Conservation (phyloP, 2,329 filamentous ascomycete genomes). For the Zelopaecilomyces penicillatus region DNA sequence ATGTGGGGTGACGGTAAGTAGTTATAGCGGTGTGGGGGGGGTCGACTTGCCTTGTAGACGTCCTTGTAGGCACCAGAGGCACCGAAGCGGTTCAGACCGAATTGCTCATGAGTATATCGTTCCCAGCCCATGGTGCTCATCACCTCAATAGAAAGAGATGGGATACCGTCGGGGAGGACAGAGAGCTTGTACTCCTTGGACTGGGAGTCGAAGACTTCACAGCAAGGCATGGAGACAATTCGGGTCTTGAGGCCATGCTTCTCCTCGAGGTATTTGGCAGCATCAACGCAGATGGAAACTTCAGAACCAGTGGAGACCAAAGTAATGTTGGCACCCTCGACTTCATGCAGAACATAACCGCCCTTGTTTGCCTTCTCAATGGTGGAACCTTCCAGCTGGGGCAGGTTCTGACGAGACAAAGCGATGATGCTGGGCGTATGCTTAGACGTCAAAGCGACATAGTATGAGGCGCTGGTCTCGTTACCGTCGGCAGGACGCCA, state of each 20-base stretch:
- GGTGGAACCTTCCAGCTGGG: slow-evolving; percentile 89
- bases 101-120: slow-evolving; percentile 98
- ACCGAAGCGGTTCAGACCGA: slow-evolving; percentile 98
- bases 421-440: slow-evolving; percentile 88
- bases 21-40: neutral
- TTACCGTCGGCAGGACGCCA: slow-evolving; percentile 98
- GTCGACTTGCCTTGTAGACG: slow-evolving; percentile 73
- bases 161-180: slow-evolving; percentile 89
- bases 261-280: slow-evolving; percentile 83
- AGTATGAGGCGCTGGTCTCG: slow-evolving; percentile 97
- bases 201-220: slow-evolving; percentile 93
- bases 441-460: slow-evolving; percentile 83
- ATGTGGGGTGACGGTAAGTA: neutral
- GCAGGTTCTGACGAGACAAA: slow-evolving; percentile 94
- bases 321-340: slow-evolving; percentile 75
- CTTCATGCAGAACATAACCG: slow-evolving; percentile 84
- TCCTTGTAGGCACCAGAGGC: slow-evolving; percentile 96
- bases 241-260: slow-evolving; percentile 81
- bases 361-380: slow-evolving; percentile 88
- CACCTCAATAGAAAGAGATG: slow-evolving; percentile 87
- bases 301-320: slow-evolving; percentile 94
- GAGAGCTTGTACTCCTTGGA: slow-evolving; percentile 89
- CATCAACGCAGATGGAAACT: slow-evolving; percentile 87
- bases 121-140: slow-evolving; percentile 98
- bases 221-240: slow-evolving; percentile 92